A percentile compares a stretch with the other conserved stretches of the same genome.
These are phyloP conservation scores for Oryza longistaminata DNA, from an alignment of 176 grass and related monocot species.

Conservation along the genomic window DNA sequence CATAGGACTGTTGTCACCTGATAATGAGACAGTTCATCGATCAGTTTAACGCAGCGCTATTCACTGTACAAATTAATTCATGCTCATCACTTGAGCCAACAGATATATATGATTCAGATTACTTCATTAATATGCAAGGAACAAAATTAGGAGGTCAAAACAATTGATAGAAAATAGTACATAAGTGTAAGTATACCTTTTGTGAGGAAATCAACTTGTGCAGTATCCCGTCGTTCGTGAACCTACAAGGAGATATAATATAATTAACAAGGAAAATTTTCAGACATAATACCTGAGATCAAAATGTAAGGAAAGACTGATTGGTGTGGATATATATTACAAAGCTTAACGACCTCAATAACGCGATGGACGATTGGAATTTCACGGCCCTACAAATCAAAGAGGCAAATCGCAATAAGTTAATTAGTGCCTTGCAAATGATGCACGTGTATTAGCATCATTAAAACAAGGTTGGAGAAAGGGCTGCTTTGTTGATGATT, in stretches of 20 bases:
- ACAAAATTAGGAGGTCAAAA: background rate
- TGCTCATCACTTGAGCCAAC: background rate
- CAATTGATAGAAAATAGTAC: background rate
- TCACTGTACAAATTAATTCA: background rate
- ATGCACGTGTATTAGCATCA: background rate
- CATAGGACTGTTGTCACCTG: constrained; percentile 63
- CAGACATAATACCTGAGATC: background rate
- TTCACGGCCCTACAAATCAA: constrained; percentile 56
- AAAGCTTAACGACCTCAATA: constrained; percentile 58
- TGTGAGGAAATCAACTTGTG: constrained; percentile 70
- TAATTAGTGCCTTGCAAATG: background rate
- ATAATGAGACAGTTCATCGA: background rate
- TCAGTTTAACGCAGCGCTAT: background rate
- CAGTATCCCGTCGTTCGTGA: constrained; percentile 60
- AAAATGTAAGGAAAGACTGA: background rate
- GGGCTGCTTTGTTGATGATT: background rate
- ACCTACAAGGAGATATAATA: constrained; percentile 39
- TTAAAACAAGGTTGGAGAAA: background rate
- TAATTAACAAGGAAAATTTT: background rate
- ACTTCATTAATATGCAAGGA: background rate
- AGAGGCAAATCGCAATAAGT: constrained; percentile 5
- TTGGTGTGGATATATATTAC: background rate
- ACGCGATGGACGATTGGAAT: constrained; percentile 97
- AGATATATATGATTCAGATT: background rate
- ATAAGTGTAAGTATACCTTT: constrained; percentile 53